Conservation (phyloP, 148 eudicot genomes). For the Rheum nobile region DNA sequence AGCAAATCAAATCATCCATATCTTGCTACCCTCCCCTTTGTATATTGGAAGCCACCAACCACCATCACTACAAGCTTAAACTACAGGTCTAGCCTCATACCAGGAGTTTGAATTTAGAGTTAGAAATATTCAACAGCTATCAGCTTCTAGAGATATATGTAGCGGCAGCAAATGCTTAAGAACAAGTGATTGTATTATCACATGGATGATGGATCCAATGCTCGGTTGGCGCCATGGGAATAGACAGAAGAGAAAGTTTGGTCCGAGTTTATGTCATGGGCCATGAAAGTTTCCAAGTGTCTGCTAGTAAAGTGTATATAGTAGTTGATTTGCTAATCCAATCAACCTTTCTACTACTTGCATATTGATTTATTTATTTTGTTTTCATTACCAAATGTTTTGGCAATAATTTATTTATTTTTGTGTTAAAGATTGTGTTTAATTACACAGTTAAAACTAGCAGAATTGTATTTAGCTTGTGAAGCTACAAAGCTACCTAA, state of each 20-base stretch:
- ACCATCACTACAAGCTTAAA: not conserved
- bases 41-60: not conserved
- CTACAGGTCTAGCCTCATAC: not conserved
- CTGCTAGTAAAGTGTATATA: not conserved
- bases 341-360: not conserved
- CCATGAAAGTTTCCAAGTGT: not conserved
- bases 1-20: not conserved
- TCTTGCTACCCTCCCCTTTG: not conserved
- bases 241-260: not conserved
- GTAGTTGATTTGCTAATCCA: not conserved
- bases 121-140: not conserved
- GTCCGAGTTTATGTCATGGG: constrained; percentile 1
- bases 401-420: too few species aligned
- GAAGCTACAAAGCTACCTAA: not conserved
- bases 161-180: not conserved
- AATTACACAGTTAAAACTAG: not conserved
- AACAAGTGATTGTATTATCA: not conserved
- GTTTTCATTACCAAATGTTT: not conserved
- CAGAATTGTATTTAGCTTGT: not conserved
- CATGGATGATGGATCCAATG: constrained; percentile 3
- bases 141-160: not conserved
- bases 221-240: constrained; percentile 3
- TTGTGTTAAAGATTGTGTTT: not conserved
- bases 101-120: not conserved
- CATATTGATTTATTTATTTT: not conserved